Conservation (phyloP, 2,329 filamentous ascomycete species). For the Xylaria sp. region DNA sequence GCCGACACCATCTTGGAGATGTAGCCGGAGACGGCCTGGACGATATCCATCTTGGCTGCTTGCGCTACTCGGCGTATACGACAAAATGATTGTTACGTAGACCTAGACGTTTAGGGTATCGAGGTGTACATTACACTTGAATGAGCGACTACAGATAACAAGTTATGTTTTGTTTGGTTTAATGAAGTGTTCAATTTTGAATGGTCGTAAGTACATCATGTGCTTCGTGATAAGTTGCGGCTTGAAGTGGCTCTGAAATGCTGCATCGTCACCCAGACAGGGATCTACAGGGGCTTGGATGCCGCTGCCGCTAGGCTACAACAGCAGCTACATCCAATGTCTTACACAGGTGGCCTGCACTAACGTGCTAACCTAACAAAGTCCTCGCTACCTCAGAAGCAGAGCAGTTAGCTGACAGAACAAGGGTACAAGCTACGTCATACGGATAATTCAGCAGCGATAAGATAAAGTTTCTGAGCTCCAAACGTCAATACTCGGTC, state of each 20-base stretch:
- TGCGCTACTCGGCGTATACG: conserved; percentile 13
- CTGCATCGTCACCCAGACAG: conserved; percentile 41
- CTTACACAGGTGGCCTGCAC: background rate
- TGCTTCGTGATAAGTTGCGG: background rate
- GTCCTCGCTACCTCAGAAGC: conserved; percentile 39
- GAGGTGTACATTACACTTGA: background rate
- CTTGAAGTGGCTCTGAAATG: conserved; percentile 25
- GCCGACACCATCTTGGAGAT: conserved; percentile 94
- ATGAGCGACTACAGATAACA: background rate
- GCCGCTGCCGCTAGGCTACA: background rate
- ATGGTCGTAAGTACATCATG: conserved; percentile 8
- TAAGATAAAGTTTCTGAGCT: conserved; percentile 45
- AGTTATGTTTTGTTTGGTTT: background rate
- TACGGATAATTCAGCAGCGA: conserved; percentile 23
- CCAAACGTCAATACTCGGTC: conserved; percentile 1
- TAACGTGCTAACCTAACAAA: conserved; percentile 16
- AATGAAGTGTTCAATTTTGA: conserved; percentile 26
- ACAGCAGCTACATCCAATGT: background rate
- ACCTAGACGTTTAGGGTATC: background rate
- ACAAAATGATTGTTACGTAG: conserved; percentile 1
- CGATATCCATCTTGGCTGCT: conserved; percentile 80
- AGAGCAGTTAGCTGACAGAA: background rate
- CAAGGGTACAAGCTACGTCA: conserved; percentile 35
- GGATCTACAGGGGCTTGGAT: conserved; percentile 23
- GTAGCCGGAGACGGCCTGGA: conserved; percentile 92